Base-by-base conservation (phyloP, 352 stramenopile genomes). In the Saprolegnia diclina region DNA sequence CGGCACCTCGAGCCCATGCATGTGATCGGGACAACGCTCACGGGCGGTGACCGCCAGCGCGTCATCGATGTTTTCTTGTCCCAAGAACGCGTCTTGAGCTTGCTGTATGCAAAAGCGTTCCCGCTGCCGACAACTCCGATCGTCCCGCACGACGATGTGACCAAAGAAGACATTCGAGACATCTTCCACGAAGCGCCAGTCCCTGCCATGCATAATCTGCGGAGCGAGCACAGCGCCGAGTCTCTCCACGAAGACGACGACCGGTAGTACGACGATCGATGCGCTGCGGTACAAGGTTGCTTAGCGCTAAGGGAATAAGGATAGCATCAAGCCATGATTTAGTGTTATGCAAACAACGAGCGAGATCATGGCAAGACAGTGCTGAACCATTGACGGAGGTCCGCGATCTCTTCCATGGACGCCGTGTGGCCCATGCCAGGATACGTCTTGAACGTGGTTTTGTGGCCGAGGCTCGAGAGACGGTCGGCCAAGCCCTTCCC, bases 21-120 rank as follows among this genome's bases (percentile, higher is more conserved):
- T 46, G 5, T 42, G 21, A 56, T 63, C 64, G 38, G 56, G 56
- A 57, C 54, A 52, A 73, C 73, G 18, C 67, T 89, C 9, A 79
- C 38, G 26, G 73, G 74, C 18, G 65, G 69, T 9, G 86, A 96
- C 26, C 69, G 87, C 5, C 82, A 93, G 68, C 74, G 72, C 35
- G 74, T 91, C 0, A 80, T 96, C 40, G 87, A 97, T 61, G 83
- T 82, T 48, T 71, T 96, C 44, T 72, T 96, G 19, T 80, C 84
- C 22, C 91, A 93, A 70, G 87, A 97, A 67, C 78, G 88, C 35
- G 72, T 97, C 57, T 76, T 96, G 61, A 79, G 74, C 24, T 64
- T 95, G 48, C 68, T 97, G 22, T 89, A 90, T n/a, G 64, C 77
- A 56, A 91, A 90, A 50, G 81, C 83, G 29, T 89, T 91, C 72